Evolutionary conservation across 163 green algal genomes (phyloP).

Genomic region (Chloroidium sp.): DNA sequence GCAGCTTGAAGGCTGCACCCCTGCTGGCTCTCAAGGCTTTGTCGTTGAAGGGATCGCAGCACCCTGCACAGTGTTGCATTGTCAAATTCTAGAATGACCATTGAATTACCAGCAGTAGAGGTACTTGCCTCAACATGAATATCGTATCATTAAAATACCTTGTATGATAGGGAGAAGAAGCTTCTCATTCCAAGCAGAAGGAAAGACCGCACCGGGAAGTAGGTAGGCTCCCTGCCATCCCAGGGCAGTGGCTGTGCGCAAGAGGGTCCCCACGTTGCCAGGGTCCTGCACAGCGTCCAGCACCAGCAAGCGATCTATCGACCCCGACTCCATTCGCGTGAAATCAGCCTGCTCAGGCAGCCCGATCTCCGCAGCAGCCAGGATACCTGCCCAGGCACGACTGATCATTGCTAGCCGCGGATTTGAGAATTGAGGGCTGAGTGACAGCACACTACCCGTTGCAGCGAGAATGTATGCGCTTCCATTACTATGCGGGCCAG

Average conservation of each 20-base stretch:
- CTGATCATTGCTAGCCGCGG: too few species aligned
- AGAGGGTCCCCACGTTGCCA: constrained; percentile 72
- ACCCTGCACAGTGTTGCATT: constrained; percentile 20
- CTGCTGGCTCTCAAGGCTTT: constrained; percentile 63
- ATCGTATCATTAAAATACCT: not conserved
- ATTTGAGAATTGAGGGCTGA: too few species aligned
- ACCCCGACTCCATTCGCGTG: too few species aligned
- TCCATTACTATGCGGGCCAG: too few species aligned
- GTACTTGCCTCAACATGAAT: not conserved
- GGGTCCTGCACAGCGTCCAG: constrained; percentile 66
- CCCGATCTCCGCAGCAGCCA: too few species aligned
- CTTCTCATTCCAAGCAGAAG: constrained; percentile 1
- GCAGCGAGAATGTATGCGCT: too few species aligned
- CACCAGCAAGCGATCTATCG: constrained; percentile 35
- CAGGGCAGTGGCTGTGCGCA: constrained; percentile 78
- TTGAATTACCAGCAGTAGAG: not conserved
- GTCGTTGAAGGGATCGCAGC: constrained; percentile 79
- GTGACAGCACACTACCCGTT: too few species aligned
- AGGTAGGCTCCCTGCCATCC: constrained; percentile 78
- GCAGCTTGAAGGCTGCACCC: constrained; percentile 60
- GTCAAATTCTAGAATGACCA: not conserved
- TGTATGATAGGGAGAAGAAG: not conserved
- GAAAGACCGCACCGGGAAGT: constrained; percentile 40
- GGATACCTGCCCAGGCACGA: too few species aligned
- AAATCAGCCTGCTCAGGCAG: too few species aligned